Percentiles rank a stretch among this genome's conserved stretches.
Evolutionary conservation across 108 stramenopile species (phyloP).

Genomic region (Cyclotella choctawhatcheeana): DNA sequence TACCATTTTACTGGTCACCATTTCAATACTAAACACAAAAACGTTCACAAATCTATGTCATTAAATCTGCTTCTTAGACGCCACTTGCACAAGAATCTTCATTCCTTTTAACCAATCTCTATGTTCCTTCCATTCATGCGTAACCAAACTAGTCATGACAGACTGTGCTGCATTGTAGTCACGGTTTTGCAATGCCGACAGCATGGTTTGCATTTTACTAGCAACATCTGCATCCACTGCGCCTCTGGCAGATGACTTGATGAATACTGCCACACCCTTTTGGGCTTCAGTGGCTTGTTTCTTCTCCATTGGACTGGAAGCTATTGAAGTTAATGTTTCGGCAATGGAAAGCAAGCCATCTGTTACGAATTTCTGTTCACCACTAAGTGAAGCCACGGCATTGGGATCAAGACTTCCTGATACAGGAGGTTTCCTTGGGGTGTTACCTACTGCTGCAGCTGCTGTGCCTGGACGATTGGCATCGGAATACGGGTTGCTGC

Average conservation of each 20-base stretch:
- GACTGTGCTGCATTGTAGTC: conserved; percentile 73
- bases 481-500: conserved; percentile 78
- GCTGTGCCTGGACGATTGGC: conserved; percentile 81
- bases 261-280: conserved; percentile 77
- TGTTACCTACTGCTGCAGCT: conserved; percentile 52
- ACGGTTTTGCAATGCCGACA: conserved; percentile 52
- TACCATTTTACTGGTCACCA: no score
- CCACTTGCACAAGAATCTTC: conserved; percentile 89
- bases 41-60: no score
- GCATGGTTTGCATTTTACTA: conserved; percentile 56
- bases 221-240: conserved; percentile 64
- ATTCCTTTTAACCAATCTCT: conserved; percentile 97
- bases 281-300: conserved; percentile 79
- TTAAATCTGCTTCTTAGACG: conserved; percentile 66
- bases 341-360: conserved; percentile 67
- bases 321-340: conserved; percentile 38
- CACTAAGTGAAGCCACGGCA: conserved; percentile 49
- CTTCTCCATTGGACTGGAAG: conserved; percentile 65
- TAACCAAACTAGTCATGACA: conserved; percentile 79
- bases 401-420: conserved; percentile 67
- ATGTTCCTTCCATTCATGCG: conserved; percentile 88
- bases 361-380: conserved; percentile 61
- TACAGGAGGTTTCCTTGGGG: conserved; percentile 58
- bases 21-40: no score
- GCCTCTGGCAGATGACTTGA: conserved; percentile 74